Percentiles rank a stretch among this genome's conserved stretches.
These are phyloP conservation scores for Pseudonectria foliicola DNA, from an alignment of 2,329 filamentous ascomycete species.

Conservation along the genomic window DNA sequence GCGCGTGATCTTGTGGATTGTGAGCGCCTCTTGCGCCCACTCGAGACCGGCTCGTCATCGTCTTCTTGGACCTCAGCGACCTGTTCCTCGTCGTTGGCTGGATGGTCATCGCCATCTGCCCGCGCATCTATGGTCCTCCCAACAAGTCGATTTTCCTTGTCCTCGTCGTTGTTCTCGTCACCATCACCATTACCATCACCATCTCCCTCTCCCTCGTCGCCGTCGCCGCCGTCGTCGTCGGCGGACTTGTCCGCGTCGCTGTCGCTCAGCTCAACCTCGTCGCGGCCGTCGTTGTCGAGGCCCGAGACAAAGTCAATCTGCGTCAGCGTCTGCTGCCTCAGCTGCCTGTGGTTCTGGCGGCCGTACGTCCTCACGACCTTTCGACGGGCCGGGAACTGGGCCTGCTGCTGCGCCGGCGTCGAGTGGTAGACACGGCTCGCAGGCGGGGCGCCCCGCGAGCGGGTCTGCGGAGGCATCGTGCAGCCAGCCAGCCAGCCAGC, in stretches of 20 bases:
- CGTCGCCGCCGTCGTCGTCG: constrained; percentile 13
- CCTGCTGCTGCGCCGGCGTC: constrained; percentile 30
- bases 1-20: constrained; percentile 7
- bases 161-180: constrained; percentile 5
- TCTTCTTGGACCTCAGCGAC: constrained; percentile 7
- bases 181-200: background rate
- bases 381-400: constrained; percentile 30
- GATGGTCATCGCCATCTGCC: constrained; percentile 10
- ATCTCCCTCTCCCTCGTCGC: constrained; percentile 8
- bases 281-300: constrained; percentile 24
- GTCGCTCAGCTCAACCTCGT: constrained; percentile 20
- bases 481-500: too few species aligned
- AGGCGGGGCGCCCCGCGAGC: constrained; percentile 30
- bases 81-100: background rate
- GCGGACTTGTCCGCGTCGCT: constrained; percentile 19
- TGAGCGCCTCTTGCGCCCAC: constrained; percentile 17
- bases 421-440: constrained; percentile 33
- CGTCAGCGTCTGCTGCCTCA: constrained; percentile 36
- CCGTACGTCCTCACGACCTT: constrained; percentile 30
- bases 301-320: constrained; percentile 34
- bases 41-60: constrained; percentile 17
- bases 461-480: constrained; percentile 31
- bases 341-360: constrained; percentile 16
- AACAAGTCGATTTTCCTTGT: constrained; percentile 9
- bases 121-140: constrained; percentile 8